Conservation (phyloP, 441 rosid genomes). For the Pelargonium citronellum region DNA sequence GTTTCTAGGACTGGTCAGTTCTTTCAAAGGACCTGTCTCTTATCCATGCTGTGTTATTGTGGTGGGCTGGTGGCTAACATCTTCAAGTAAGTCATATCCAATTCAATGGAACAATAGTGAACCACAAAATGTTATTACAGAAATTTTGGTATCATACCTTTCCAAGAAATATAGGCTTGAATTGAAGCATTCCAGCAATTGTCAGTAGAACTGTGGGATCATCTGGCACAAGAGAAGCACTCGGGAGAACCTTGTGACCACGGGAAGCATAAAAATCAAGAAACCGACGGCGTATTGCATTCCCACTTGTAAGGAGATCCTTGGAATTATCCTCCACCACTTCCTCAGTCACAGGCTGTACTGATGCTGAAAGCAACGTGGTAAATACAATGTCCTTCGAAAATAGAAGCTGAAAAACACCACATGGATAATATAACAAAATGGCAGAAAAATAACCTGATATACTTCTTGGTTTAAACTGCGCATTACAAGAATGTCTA, state of each 20-base stretch:
- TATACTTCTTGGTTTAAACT: slow-evolving; percentile 35
- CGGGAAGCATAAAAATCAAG: slow-evolving; percentile 83
- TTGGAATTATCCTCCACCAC: slow-evolving; percentile 33
- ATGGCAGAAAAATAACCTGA: slow-evolving; percentile 40
- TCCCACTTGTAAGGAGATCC: slow-evolving; percentile 53
- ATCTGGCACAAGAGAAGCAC: slow-evolving; percentile 89
- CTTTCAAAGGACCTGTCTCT: not conserved
- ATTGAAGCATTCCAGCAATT: slow-evolving; percentile 97
- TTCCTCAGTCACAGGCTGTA: slow-evolving; percentile 55
- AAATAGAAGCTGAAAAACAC: slow-evolving; percentile 22
- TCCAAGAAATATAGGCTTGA: slow-evolving; percentile 89
- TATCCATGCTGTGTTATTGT: not conserved
- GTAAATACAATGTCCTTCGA: slow-evolving; percentile 23
- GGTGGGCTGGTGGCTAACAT: no score
- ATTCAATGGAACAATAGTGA: not conserved
- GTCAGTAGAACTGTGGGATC: slow-evolving; percentile 90
- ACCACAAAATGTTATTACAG: slow-evolving; percentile 6
- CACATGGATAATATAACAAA: slow-evolving; percentile 14
- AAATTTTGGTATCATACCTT: slow-evolving; percentile 35
- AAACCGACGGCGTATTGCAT: slow-evolving; percentile 67
- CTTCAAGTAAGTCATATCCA: not conserved
- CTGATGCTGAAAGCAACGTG: slow-evolving; percentile 52
- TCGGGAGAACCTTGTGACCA: slow-evolving; percentile 81
- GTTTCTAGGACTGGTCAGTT: not conserved
- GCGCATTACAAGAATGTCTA: slow-evolving; percentile 21